Base-by-base conservation (phyloP, 768 basidiomycete species). In the Collybia sordida region DNA sequence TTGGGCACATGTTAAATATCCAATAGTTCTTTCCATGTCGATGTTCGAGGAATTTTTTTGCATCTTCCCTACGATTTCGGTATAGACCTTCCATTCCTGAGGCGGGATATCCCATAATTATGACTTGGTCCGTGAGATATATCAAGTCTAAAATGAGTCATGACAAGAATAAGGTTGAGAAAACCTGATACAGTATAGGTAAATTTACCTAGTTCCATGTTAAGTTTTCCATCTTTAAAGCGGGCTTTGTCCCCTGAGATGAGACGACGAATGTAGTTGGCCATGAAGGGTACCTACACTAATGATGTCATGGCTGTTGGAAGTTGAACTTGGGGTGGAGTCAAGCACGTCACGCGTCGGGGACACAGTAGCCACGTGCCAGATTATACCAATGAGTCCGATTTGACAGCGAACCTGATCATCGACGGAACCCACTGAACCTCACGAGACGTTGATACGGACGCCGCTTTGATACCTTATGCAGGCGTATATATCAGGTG, bases 1-100 rank as follows among this genome's bases (percentile, higher is more conserved):
- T 58, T 0, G 92, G 91, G 56, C 92, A 94, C 51, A 94, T 83
- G 64, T 96, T 94, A 76, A 90, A 93, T 8, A 94, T 81, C 85
- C 90, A 89, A 63, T 82, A 94, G 59, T 90, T 83, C 59, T 83
- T 76, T 4, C 81, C 81, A 59, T 93, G 90, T 40, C 85, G 74
- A 46, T 81, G 71, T 22, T 88, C 82, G 4, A 93, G 74, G 64
- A 94, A 93, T 35, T 74, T 77, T 55, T 83, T 82, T 1, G 85
- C 88, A 60, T 94, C 89, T 22, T 85, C 80, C 31, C 87, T 73
- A 27, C 74, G 77, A 60, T 96, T 96, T 37, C 93, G 78, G 58
- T 96, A 96, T 35, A 89, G 63, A 1, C 85, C 78, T 57, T 91
- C 90, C 1, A 93, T 59, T 0, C 93, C 93, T 1, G 74, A 68